Percentiles rank a stretch among this genome's conserved stretches.
Evolutionary conservation across 768 basidiomycete genomes (phyloP).

Genomic region (Rhodotorula paludigena): DNA sequence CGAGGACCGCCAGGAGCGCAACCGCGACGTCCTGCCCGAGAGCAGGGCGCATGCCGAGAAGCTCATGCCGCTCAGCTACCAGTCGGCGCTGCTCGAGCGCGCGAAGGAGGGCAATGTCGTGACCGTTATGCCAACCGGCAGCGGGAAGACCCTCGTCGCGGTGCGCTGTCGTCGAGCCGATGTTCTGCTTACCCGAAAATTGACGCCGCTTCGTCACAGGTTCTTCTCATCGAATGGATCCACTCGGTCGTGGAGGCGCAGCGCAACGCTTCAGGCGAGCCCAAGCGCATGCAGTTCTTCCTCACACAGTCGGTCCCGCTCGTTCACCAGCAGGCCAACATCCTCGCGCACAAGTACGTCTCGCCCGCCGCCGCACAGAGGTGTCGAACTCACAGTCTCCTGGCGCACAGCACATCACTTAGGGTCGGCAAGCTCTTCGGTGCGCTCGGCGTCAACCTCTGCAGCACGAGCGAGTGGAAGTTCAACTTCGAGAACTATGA

Average conservation of each 20-base stretch:
- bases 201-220: neutral
- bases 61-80: constrained; percentile 18
- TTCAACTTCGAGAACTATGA: constrained; percentile 14
- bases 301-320: constrained; percentile 18
- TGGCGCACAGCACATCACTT: neutral
- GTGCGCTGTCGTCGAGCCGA: neutral
- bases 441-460: constrained; percentile 14
- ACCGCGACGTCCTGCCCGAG: neutral
- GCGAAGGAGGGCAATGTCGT: constrained; percentile 15
- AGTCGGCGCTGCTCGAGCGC: constrained; percentile 8
- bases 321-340: constrained; percentile 15
- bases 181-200: neutral
- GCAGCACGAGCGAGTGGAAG: constrained; percentile 3
- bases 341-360: constrained; percentile 10
- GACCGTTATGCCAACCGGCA: constrained; percentile 4
- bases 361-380: neutral
- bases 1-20: neutral
- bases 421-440: constrained; percentile 29
- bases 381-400: neutral
- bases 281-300: constrained; percentile 17
- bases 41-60: neutral
- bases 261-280: neutral
- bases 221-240: constrained; percentile 15
- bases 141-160: constrained; percentile 26
- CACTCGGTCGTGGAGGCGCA: neutral